A percentile compares a stretch with the other conserved stretches of the same genome.
Conservation (phyloP, 2,329 filamentous ascomycete species). For the Monilinia polystroma region DNA sequence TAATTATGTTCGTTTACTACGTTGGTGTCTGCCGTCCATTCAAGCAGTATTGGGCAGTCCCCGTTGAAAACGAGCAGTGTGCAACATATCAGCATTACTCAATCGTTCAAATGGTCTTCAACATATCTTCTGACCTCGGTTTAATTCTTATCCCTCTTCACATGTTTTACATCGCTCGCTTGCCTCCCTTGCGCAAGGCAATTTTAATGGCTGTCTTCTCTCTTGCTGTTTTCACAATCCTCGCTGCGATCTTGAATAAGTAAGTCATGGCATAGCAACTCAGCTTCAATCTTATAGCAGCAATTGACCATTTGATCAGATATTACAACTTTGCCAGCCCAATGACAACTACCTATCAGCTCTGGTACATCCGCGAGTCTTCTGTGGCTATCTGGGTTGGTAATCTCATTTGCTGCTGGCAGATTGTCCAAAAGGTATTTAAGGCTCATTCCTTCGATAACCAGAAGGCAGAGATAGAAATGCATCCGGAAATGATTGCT, state of each 20-base stretch:
- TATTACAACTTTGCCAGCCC: slow-evolving; percentile 38
- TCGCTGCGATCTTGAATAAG: slow-evolving; percentile 51
- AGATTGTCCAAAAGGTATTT: slow-evolving; percentile 33
- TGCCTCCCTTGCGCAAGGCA: slow-evolving; percentile 45
- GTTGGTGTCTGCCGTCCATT: slow-evolving; percentile 54
- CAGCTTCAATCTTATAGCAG: neutral
- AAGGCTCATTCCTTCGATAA: slow-evolving; percentile 30
- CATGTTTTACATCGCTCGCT: slow-evolving; percentile 42
- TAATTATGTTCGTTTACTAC: slow-evolving; percentile 31
- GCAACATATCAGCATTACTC: slow-evolving; percentile 56
- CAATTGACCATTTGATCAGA: slow-evolving; percentile 20
- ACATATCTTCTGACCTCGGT: slow-evolving; percentile 57
- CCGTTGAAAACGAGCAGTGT: slow-evolving; percentile 46
- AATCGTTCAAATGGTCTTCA: slow-evolving; percentile 57
- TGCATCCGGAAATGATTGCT: slow-evolving; percentile 21
- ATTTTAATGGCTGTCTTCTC: slow-evolving; percentile 47
- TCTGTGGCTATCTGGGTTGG: slow-evolving; percentile 51
- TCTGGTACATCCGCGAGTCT: slow-evolving; percentile 54
- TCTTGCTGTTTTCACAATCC: slow-evolving; percentile 53
- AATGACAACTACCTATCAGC: slow-evolving; percentile 33
- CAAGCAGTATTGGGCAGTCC: slow-evolving; percentile 57
- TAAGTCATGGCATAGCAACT: slow-evolving; percentile 31
- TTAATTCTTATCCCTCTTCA: slow-evolving; percentile 55
- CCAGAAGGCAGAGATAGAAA: slow-evolving; percentile 16
- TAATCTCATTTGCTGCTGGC: slow-evolving; percentile 53